These are phyloP conservation scores for Hyaloperonospora arabidopsidis DNA, from an alignment of 352 stramenopile species.

Conservation along the genomic window DNA sequence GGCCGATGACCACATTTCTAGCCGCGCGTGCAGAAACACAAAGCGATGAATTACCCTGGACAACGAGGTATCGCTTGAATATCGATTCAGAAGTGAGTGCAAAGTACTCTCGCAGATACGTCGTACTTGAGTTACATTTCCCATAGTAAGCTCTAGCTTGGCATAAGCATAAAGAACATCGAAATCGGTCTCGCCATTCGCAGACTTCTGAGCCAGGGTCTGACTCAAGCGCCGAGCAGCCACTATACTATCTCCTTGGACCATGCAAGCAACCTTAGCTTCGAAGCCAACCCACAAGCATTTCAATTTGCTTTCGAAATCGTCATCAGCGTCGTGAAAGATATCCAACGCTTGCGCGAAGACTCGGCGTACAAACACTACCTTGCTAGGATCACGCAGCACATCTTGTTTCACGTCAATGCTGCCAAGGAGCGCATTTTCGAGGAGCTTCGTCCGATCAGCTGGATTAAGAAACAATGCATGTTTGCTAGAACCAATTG, in stretches of 20 bases:
- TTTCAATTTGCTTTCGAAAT: constrained; percentile 25
- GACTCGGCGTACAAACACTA: constrained; percentile 37
- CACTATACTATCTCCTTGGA: constrained; percentile 2
- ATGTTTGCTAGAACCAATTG: constrained; percentile 4
- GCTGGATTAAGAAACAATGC: constrained; percentile 26
- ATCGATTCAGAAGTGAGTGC: constrained; percentile 14
- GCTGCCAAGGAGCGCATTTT: constrained; percentile 18
- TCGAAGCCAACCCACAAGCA: constrained; percentile 48
- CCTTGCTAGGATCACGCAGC: constrained; percentile 31
- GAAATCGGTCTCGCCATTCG: constrained; percentile 13
- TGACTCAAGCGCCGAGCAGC: constrained; percentile 34
- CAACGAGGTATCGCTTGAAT: constrained; percentile 1
- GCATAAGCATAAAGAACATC: constrained; percentile 45
- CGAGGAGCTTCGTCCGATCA: constrained; percentile 22
- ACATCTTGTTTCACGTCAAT: constrained; percentile 20
- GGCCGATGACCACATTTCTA: constrained; percentile 26
- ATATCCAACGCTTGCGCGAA: constrained; percentile 25
- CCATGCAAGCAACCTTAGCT: constrained; percentile 17
- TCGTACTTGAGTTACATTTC: constrained; percentile 36
- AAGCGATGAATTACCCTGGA: constrained; percentile 41
- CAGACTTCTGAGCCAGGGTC: constrained; percentile 15
- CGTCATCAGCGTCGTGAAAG: constrained; percentile 14
- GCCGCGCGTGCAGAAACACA: constrained; percentile 39
- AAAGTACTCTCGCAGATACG: constrained; percentile 59
- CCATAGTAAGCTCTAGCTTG: constrained; percentile 37